Conservation (phyloP, 805 yeast species). For the Candida chauliodis region DNA sequence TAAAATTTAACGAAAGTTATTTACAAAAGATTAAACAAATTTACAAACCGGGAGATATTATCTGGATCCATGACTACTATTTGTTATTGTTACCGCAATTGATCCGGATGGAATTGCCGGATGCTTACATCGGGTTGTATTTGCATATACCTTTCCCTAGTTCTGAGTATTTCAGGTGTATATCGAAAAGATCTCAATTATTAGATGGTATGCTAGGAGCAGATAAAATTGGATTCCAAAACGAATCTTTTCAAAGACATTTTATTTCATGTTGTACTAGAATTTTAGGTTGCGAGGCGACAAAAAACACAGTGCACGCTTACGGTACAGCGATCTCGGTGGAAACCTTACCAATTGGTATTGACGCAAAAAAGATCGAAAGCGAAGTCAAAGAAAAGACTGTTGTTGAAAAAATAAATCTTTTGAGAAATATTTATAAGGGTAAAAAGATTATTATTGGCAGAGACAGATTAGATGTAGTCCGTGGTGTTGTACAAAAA, state of each 20-base stretch:
- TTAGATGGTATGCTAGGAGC: conserved; percentile 92
- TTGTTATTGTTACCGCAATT: conserved; percentile 77
- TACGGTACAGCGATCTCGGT: conserved; percentile 77
- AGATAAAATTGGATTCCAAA: conserved; percentile 81
- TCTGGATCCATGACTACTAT: conserved; percentile 92
- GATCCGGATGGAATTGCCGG: conserved; percentile 71
- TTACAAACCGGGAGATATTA: conserved; percentile 84
- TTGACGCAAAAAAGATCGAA: conserved; percentile 69
- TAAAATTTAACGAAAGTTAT: conserved; percentile 84
- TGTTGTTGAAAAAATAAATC: conserved; percentile 60
- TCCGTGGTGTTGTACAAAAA: conserved; percentile 92
- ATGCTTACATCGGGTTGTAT: conserved; percentile 72
- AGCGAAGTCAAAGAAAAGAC: conserved; percentile 46
- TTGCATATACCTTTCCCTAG: conserved; percentile 94
- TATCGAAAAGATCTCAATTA: conserved; percentile 77
- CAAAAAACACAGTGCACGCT: conserved; percentile 53
- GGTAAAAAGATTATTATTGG: conserved; percentile 83
- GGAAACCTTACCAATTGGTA: conserved; percentile 83
- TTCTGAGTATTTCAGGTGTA: conserved; percentile 86
- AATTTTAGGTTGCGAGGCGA: conserved; percentile 75
- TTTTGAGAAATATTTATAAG: conserved; percentile 59
- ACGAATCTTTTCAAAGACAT: conserved; percentile 82
- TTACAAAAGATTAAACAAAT: conserved; percentile 70
- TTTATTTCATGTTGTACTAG: conserved; percentile 88
- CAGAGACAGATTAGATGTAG: conserved; percentile 87